Evolutionary conservation across 2,329 filamentous ascomycete species (phyloP), one percentile per base, ranked within the genome.

Genomic region (Nigrospora osmanthi): DNA sequence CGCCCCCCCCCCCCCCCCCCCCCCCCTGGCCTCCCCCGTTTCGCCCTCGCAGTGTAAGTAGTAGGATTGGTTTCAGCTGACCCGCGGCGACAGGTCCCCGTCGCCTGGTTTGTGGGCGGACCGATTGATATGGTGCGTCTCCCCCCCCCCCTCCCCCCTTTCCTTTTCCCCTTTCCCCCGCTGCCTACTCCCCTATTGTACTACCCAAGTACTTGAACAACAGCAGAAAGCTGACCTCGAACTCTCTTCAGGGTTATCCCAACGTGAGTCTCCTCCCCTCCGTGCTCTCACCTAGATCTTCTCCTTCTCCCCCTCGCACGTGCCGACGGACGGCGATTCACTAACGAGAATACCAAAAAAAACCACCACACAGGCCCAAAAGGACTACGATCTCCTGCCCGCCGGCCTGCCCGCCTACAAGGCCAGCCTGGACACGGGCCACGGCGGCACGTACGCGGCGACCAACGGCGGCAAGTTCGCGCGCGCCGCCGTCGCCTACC

Each of bases 401-500:
- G 43, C 47, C 15, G 51, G 51, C 1, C 45, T 55, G 3, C 48
- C 52, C 9, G 51, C 48, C 12, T 54, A 49, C 51, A 54, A 54
- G 44, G 51, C 52, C 7, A 50, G 35, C 35, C 38, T 54, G 9
- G 48, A 54, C 35, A 55, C 51, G 23, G 53, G 53, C 13, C 53
- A 55, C 19, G 53, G 50, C 6, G 50, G 51, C 13, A 55, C 53
- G 11, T 55, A 47, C n/a, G 38, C 35, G 16, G 51, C 53, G 7
- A 51, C 51, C 30, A 51, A 54, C 36, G 53, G 53, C 13, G 53
- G 53, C 6, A 55, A 55, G 40, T 48, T 48, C 28, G 50, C 48
- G 13, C 51, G 49, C 38, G 52, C 48, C 4, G 50, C 47, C 14
- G 51, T 52, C 2, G 42, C 41, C 2, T 54, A 53, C 28, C 44